phyloP scores from a whole-genome alignment of 2,329 filamentous ascomycete genomes.

The Diaporthe aspalathi region DNA sequence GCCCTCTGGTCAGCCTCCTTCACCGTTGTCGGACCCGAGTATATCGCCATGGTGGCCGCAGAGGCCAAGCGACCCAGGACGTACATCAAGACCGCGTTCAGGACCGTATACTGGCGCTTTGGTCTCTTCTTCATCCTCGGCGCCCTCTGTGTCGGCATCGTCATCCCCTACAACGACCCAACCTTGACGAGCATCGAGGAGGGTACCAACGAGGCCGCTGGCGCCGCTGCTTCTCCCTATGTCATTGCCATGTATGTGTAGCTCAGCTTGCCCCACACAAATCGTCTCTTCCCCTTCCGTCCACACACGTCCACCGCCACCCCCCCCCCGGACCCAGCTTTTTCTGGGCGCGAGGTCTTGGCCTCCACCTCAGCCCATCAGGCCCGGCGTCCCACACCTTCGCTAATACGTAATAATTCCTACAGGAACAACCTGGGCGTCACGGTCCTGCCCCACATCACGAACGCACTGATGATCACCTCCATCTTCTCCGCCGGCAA shows the following conservation, averaged over 20 bases:
- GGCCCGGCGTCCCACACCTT: not conserved
- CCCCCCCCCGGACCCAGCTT: not conserved
- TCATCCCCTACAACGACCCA: conserved; percentile 73
- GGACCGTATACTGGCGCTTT: conserved; percentile 78
- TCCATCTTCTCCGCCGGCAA: conserved; percentile 40
- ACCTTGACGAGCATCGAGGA: conserved; percentile 63
- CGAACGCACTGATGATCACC: conserved; percentile 61
- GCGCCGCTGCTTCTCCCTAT: conserved; percentile 69
- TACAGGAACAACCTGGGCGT: conserved; percentile 59
- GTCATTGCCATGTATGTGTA: conserved; percentile 66
- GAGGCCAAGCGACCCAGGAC: conserved; percentile 73
- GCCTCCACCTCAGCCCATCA: conserved; percentile 2
- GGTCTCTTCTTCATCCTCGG: conserved; percentile 78
- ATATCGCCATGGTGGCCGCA: conserved; percentile 76
- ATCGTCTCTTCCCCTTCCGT: not conserved
- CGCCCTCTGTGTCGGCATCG: conserved; percentile 73
- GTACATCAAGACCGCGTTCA: conserved; percentile 76
- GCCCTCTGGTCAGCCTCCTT: conserved; percentile 74
- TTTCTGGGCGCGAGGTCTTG: not conserved
- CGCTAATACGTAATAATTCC: conserved; percentile 24
- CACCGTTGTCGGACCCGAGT: conserved; percentile 74
- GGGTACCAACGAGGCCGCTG: conserved; percentile 47
- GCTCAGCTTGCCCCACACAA: not conserved
- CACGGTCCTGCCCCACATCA: conserved; percentile 64
- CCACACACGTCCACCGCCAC: no score